Conservation (phyloP, 176 grass and related monocot genomes). For the Phoenix roebelenii region DNA sequence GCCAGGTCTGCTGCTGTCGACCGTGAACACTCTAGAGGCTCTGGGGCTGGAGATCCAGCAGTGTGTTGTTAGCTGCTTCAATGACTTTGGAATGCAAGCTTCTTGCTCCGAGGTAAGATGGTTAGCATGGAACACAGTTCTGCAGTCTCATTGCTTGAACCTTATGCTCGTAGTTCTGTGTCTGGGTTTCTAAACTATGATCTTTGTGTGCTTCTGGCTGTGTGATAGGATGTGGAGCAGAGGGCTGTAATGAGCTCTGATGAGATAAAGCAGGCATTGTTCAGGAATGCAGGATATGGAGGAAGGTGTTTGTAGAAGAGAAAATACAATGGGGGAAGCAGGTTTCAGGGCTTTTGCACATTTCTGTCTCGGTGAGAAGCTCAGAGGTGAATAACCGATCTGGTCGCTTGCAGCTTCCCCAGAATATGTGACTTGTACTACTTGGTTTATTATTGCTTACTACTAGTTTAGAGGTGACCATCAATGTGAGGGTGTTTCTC, state of each 20-base stretch:
- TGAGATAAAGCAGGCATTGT: slow-evolving; percentile 78
- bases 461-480: too few species aligned
- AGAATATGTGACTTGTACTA: too few species aligned
- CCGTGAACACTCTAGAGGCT: slow-evolving; percentile 72
- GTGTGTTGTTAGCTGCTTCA: slow-evolving; percentile 96
- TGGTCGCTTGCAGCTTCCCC: not conserved
- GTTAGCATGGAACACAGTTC: not conserved
- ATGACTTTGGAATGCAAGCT: slow-evolving; percentile 95
- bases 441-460: too few species aligned
- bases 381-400: not conserved
- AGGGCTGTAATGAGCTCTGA: slow-evolving; percentile 57
- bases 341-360: not conserved
- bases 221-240: slow-evolving; percentile 44
- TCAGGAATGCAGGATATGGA: slow-evolving; percentile 81
- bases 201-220: too few species aligned
- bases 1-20: slow-evolving; percentile 80
- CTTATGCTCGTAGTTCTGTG: too few species aligned
- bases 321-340: not conserved
- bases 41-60: slow-evolving; percentile 94
- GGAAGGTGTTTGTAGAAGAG: slow-evolving; percentile 83
- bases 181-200: too few species aligned
- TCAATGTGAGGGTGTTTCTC: too few species aligned
- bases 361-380: not conserved
- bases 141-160: too few species aligned
- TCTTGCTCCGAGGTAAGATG: slow-evolving; percentile 75